Conservation (phyloP, 2,329 filamentous ascomycete genomes). For the Paradendryphiella salina region DNA sequence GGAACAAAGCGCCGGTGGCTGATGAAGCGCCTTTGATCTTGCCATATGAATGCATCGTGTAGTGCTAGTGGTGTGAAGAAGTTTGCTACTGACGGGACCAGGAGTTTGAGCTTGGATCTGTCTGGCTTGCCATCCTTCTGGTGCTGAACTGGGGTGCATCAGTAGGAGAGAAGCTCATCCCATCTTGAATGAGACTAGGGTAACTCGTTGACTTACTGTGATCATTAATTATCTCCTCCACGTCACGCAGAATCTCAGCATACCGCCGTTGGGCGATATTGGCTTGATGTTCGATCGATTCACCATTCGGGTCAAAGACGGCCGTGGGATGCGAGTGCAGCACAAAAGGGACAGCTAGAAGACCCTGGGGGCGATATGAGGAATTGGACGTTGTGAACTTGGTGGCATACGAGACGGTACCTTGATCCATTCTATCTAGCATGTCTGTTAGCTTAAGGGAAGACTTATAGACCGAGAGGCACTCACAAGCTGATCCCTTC, state of each 20-base stretch:
- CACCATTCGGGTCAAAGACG: slow-evolving; percentile 71
- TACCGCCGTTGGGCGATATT: slow-evolving; percentile 83
- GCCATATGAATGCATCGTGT: slow-evolving; percentile 87
- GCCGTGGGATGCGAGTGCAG: slow-evolving; percentile 93
- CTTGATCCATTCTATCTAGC: slow-evolving; percentile 88
- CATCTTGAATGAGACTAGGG: not conserved
- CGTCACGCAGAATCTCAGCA: slow-evolving; percentile 91
- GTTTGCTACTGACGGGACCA: slow-evolving; percentile 87
- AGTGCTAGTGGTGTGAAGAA: slow-evolving; percentile 90
- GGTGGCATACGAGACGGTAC: slow-evolving; percentile 35
- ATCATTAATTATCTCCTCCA: slow-evolving; percentile 88
- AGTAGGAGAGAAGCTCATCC: not conserved
- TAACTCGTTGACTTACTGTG: slow-evolving; percentile 65
- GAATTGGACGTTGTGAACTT: not conserved
- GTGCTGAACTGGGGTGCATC: slow-evolving; percentile 62
- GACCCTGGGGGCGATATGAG: slow-evolving; percentile 37
- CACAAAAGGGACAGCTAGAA: slow-evolving; percentile 93
- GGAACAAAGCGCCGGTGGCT: slow-evolving; percentile 90
- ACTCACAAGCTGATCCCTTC: slow-evolving; percentile 87
- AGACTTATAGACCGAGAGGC: not conserved
- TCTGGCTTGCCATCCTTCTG: slow-evolving; percentile 66
- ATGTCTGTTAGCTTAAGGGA: slow-evolving; percentile 16
- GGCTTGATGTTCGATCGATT: slow-evolving; percentile 71
- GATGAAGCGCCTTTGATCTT: slow-evolving; percentile 83
- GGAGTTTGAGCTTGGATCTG: slow-evolving; percentile 86